Conservation (phyloP, 2,329 filamentous ascomycete genomes). For the Arthrobotrys conoides region DNA sequence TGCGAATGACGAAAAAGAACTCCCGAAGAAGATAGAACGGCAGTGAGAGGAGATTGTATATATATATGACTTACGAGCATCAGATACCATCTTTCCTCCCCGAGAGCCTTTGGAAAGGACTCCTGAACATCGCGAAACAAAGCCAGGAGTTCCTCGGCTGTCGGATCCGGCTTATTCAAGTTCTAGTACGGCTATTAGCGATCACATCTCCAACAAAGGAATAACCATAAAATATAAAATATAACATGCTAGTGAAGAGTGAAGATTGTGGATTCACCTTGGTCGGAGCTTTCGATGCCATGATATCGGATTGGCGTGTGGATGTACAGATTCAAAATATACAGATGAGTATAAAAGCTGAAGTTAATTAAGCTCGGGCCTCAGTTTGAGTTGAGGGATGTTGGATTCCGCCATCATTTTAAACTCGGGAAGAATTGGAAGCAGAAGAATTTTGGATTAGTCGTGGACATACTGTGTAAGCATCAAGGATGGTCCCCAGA, state of each 20-base stretch:
- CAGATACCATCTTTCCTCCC: slow-evolving; percentile 70
- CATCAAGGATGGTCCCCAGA: no score
- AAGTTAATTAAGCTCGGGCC: no score
- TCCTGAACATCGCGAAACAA: slow-evolving; percentile 68
- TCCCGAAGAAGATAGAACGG: no score
- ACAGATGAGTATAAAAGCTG: no score
- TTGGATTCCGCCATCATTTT: background rate
- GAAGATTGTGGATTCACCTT: background rate
- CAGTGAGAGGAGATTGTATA: background rate
- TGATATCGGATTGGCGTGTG: background rate
- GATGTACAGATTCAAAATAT: no score
- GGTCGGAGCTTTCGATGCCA: background rate
- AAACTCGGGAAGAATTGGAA: background rate
- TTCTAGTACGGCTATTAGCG: background rate
- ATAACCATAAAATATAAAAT: no score
- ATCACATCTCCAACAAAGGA: background rate
- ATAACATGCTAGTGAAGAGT: no score
- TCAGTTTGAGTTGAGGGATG: background rate
- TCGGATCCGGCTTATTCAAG: slow-evolving; percentile 64
- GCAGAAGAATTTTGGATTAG: background rate
- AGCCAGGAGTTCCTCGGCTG: slow-evolving; percentile 66
- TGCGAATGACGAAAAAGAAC: no score
- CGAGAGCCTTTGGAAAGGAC: slow-evolving; percentile 68
- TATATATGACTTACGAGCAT: slow-evolving; percentile 65
- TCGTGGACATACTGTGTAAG: background rate